Evolutionary conservation across 2,329 filamentous ascomycete genomes (phyloP), one percentile per base, ranked within the genome.

Genomic region (Fusarium mexicanum): DNA sequence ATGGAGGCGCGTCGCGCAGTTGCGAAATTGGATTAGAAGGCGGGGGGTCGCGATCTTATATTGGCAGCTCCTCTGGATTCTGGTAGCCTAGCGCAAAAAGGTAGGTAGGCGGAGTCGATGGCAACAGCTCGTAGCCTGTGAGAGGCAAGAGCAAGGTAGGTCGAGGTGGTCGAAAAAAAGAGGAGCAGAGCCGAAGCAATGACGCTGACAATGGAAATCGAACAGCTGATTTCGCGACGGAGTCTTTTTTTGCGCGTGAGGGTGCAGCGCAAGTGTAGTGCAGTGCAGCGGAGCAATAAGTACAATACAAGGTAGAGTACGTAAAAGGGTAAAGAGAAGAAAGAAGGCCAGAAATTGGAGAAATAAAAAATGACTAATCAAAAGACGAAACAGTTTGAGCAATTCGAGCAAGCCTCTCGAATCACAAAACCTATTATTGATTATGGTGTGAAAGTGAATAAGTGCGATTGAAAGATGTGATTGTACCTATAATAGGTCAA

Each of bases 1-100:
- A 77, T 67, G 66, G 69, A 62, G 72, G 73, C 75, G 75, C 75
- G 75, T 74, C 69, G 75, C 75, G 73, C 64, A 72, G 53, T 60
- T 61, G 70, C 58, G 58, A 64, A 61, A 43, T 61, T 65, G 61
- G 43, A 51, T 60, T 40, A 58, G 58, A 73, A 69, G 64, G 64
- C 60, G 68, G 74, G 60, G 64, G 58, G 63, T 53, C 68, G 73
- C 65, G 63, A 61, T 62, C 61, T 75, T 76, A 72, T 73, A 67
- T 53, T 74, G 64, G 63, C 51, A 44, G 62, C 38, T 44, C 51
- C 57, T 61, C 31, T 26, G 64, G 60, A 44, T 55, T 64, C 61
- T 69, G 72, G 75, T 67, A 64, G 72, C 76, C 69, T 74, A 67
- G 68, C 44, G 61, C 70, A 64, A 65, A 53, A 48, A 47, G 31